Evolutionary conservation across 257 asterid species (phyloP).

Genomic region (Solanum virginianum): DNA sequence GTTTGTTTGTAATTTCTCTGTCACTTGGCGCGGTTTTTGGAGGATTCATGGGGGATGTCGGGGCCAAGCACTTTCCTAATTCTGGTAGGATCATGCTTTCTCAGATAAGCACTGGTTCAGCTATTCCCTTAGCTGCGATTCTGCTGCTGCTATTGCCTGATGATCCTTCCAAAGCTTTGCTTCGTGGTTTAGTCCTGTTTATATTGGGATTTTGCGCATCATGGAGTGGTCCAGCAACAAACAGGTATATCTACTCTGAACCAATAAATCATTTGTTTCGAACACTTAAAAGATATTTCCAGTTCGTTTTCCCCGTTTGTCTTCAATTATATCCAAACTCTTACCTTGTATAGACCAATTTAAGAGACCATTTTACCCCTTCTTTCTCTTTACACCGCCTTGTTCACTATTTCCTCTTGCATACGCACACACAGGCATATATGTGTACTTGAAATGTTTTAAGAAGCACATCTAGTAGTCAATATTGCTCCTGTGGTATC

Average conservation of each 20-base stretch:
- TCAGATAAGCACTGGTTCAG: conserved; percentile 78
- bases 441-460: neutral
- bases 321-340: neutral
- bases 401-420: neutral
- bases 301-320: neutral
- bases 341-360: neutral
- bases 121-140: conserved; percentile 74
- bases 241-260: conserved; percentile 33
- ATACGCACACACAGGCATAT: neutral
- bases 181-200: conserved; percentile 57
- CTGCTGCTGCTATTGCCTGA: conserved; percentile 54
- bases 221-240: conserved; percentile 89
- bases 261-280: neutral
- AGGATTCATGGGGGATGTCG: conserved; percentile 71
- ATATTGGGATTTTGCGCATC: conserved; percentile 52
- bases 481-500: neutral
- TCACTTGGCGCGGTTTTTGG: conserved; percentile 71
- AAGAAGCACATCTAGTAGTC: neutral
- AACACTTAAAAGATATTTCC: neutral
- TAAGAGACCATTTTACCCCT: neutral
- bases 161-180: conserved; percentile 36
- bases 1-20: conserved; percentile 43
- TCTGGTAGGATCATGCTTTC: conserved; percentile 66
- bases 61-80: conserved; percentile 53
- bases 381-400: neutral